Evolutionary conservation across 768 basidiomycete species (phyloP).

Genomic region (Gymnopilus dilepis): DNA sequence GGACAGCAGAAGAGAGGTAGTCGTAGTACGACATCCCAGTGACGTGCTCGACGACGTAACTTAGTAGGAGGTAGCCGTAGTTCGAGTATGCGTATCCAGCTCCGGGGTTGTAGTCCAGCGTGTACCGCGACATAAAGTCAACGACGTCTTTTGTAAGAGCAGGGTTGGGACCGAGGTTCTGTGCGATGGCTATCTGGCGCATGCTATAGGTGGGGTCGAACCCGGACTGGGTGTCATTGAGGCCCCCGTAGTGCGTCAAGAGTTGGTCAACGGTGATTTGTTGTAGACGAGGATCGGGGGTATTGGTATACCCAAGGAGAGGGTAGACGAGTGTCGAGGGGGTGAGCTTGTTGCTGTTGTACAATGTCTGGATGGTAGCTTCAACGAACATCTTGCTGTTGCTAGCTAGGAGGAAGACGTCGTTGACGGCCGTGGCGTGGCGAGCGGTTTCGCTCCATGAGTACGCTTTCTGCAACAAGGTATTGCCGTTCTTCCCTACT

Average conservation of each 20-base stretch:
- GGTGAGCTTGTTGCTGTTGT: slow-evolving; percentile 1
- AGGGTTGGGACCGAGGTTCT: not conserved
- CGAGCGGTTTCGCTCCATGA: slow-evolving; percentile 7
- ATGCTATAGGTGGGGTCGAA: slow-evolving; percentile 5
- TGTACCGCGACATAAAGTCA: slow-evolving; percentile 7
- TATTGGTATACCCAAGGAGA: slow-evolving; percentile 7
- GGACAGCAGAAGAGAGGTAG: not conserved
- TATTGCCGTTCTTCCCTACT: slow-evolving; percentile 4
- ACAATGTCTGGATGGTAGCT: slow-evolving; percentile 6
- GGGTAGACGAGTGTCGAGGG: slow-evolving; percentile 1
- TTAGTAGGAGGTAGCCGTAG: slow-evolving; percentile 8
- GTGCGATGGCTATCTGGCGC: slow-evolving; percentile 5
- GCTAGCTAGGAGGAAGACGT: slow-evolving; percentile 7
- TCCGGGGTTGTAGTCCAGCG: slow-evolving; percentile 7
- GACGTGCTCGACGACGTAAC: slow-evolving; percentile 6
- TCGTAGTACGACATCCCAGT: slow-evolving; percentile 3
- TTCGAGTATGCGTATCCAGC: slow-evolving; percentile 5
- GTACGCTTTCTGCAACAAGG: slow-evolving; percentile 1
- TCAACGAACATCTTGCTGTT: slow-evolving; percentile 8
- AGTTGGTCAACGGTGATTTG: slow-evolving; percentile 9
- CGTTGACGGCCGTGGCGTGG: not conserved
- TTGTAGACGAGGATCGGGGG: not conserved
- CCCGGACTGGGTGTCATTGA: not conserved
- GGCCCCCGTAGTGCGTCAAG: slow-evolving; percentile 3
- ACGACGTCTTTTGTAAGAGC: slow-evolving; percentile 2